Evolutionary conservation across 805 yeast species (phyloP).

Genomic region (Starmerella floricola): DNA sequence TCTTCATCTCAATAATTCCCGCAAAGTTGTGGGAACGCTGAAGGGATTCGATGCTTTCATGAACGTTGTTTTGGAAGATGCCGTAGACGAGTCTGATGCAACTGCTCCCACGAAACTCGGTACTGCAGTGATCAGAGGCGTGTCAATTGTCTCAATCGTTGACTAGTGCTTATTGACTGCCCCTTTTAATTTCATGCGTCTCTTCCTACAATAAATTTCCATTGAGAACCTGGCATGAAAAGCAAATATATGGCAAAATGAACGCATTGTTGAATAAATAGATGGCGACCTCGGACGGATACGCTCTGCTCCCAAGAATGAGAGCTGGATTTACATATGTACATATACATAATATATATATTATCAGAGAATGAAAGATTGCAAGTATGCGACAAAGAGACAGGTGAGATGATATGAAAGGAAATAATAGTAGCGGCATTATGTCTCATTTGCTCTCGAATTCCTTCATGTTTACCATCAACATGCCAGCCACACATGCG

Average conservation of each 20-base stretch:
- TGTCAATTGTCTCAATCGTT: conserved; percentile 58
- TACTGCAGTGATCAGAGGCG: conserved; percentile 60
- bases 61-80: conserved; percentile 60
- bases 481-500: conserved; percentile 54
- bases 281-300: too few species aligned
- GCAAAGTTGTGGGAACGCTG: conserved; percentile 67
- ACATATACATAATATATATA: background rate
- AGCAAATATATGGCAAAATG: background rate
- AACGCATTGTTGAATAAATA: too few species aligned
- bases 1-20: conserved; percentile 63
- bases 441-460: conserved; percentile 10
- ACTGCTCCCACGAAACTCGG: conserved; percentile 51
- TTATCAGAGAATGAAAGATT: background rate
- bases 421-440: too few species aligned
- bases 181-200: too few species aligned
- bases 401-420: too few species aligned
- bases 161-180: background rate
- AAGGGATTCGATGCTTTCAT: conserved; percentile 76
- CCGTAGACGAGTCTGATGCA: conserved; percentile 44
- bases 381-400: background rate
- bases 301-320: too few species aligned
- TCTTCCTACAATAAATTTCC: background rate
- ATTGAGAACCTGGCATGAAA: background rate
- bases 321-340: too few species aligned
- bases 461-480: conserved; percentile 37